These are phyloP conservation scores for Capsicum chinense DNA, from an alignment of 257 asterid species.

Conservation along the genomic window DNA sequence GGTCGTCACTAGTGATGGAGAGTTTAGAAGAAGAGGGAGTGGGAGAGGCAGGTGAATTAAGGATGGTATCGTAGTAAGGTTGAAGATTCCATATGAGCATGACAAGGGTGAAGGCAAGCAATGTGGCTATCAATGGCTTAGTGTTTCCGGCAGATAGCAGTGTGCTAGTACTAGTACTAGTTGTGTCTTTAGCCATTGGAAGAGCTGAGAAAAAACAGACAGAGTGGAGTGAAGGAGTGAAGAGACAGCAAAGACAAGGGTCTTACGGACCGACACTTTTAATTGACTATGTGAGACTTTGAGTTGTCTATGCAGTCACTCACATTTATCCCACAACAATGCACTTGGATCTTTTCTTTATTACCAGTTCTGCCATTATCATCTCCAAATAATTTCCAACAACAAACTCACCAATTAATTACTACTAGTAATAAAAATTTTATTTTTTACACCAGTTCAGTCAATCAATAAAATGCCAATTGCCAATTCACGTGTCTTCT, in stretches of 20 bases:
- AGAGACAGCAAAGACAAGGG: background rate
- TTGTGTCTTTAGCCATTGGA: constrained; percentile 21
- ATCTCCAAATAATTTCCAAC: background rate
- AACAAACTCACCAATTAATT: background rate
- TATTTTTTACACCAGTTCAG: background rate
- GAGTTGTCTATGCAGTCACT: constrained; percentile 17
- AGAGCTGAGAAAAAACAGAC: background rate
- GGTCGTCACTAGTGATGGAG: background rate
- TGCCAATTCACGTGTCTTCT: background rate
- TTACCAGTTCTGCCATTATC: background rate
- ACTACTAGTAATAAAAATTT: too few relatives aligned
- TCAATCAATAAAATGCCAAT: background rate
- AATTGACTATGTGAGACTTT: background rate
- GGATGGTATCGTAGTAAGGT: constrained; percentile 60
- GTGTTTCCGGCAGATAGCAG: constrained; percentile 46
- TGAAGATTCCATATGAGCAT: constrained; percentile 62
- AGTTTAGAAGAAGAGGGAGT: constrained; percentile 17
- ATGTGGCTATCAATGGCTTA: constrained; percentile 60
- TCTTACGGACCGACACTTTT: constrained; percentile 4
- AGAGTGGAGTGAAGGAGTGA: too few relatives aligned
- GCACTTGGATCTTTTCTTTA: constrained; percentile 20
- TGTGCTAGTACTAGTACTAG: background rate
- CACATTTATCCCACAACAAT: background rate
- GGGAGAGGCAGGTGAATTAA: constrained; percentile 32
- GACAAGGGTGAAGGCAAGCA: constrained; percentile 56